A percentile compares a stretch with the other conserved stretches of the same genome.
phyloP scores from a whole-genome alignment of 73 alveolate species.

The Stentor coeruleus region DNA sequence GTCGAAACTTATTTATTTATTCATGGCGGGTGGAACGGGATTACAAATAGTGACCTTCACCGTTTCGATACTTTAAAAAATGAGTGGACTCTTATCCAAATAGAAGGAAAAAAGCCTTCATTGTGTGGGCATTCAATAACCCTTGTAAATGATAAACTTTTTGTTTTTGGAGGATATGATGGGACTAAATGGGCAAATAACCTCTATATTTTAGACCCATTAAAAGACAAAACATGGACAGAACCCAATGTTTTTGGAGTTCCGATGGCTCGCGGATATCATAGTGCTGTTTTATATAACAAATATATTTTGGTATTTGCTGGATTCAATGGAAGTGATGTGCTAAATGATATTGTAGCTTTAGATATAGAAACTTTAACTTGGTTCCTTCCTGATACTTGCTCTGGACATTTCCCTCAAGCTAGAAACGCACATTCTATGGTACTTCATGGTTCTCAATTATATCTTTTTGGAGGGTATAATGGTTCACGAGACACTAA shows the following conservation, averaged over 20 bases:
- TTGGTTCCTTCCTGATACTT: slow-evolving; percentile 13
- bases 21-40: slow-evolving; percentile 64
- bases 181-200: slow-evolving; percentile 1
- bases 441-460: background rate
- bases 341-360: slow-evolving; percentile 3
- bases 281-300: background rate
- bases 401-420: slow-evolving; percentile 9
- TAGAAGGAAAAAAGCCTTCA: slow-evolving; percentile 46
- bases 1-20: slow-evolving; percentile 44
- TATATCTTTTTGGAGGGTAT: slow-evolving; percentile 17
- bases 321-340: background rate
- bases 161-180: slow-evolving; percentile 54
- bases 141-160: slow-evolving; percentile 45
- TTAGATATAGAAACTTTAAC: slow-evolving; percentile 14
- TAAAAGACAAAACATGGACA: background rate
- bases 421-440: slow-evolving; percentile 25
- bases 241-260: background rate
- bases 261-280: slow-evolving; percentile 19
- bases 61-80: slow-evolving; percentile 42
- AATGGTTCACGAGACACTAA: slow-evolving; percentile 20
- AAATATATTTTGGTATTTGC: slow-evolving; percentile 1
- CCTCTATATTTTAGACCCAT: background rate
- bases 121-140: slow-evolving; percentile 64
- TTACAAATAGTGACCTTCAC: slow-evolving; percentile 55
- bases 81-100: slow-evolving; percentile 37